Evolutionary conservation across 441 rosid genomes (phyloP).

Genomic region (Adansonia gregorii): DNA sequence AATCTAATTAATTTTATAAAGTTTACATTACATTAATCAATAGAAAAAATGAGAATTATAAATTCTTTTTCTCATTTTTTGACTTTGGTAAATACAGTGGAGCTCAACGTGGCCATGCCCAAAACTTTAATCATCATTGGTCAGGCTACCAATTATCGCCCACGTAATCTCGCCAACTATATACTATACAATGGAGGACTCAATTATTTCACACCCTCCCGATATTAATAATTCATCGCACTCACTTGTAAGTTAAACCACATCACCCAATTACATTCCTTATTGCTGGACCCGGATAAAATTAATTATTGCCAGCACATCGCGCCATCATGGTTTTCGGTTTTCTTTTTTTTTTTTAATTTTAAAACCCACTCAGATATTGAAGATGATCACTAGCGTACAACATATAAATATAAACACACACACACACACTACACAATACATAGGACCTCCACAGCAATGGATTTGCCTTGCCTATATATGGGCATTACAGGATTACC

Average conservation of each 20-base stretch:
- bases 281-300: background rate
- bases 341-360: too few species aligned
- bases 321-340: background rate
- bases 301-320: background rate
- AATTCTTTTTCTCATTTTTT: too few species aligned
- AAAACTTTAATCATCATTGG: background rate
- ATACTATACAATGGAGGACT: background rate
- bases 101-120: too few species aligned
- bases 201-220: background rate
- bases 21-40: too few species aligned
- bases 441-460: too few species aligned
- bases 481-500: background rate
- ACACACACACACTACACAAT: too few species aligned
- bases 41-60: too few species aligned
- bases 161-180: background rate
- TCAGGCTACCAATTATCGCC: background rate
- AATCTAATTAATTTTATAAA: too few species aligned
- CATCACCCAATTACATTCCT: background rate
- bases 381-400: too few species aligned
- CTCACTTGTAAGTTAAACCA: background rate
- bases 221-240: background rate
- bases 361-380: too few species aligned
- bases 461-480: background rate
- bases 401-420: too few species aligned
- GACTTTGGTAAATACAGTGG: too few species aligned